These are phyloP conservation scores for Cercospora janseana DNA, from an alignment of 2,329 filamentous ascomycete species.

Conservation along the genomic window DNA sequence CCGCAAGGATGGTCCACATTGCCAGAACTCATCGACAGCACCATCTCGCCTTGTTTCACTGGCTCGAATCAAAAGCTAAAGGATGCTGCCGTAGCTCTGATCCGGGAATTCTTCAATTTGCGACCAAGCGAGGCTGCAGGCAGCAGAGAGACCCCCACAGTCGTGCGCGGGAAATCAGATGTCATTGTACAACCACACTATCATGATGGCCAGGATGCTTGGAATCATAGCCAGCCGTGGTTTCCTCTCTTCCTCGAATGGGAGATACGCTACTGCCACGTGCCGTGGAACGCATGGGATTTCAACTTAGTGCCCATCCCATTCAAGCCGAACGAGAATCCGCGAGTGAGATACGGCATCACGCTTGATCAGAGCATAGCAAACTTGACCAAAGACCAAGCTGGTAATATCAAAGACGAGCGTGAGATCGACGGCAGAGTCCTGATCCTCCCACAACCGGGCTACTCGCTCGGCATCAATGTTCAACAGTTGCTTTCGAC, in stretches of 20 bases:
- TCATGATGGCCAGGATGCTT: not conserved
- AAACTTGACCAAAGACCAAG: not conserved
- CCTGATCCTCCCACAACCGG: slow-evolving; percentile 14
- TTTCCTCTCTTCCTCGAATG: slow-evolving; percentile 17
- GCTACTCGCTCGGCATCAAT: not conserved
- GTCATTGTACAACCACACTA: not conserved
- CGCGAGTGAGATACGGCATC: not conserved
- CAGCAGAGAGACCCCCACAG: not conserved
- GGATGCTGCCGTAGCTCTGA: not conserved
- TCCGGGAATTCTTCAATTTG: slow-evolving; percentile 11
- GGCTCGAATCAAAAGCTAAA: not conserved
- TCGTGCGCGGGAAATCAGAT: not conserved
- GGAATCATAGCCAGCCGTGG: slow-evolving; percentile 6
- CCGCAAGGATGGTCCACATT: not conserved
- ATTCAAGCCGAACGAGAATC: not conserved
- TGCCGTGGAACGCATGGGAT: slow-evolving; percentile 6
- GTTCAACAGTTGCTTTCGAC: not conserved
- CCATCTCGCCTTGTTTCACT: not conserved
- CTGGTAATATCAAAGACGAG: not conserved
- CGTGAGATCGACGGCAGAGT: slow-evolving; percentile 8
- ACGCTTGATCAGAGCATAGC: not conserved
- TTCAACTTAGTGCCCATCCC: not conserved
- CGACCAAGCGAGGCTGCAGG: not conserved
- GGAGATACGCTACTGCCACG: slow-evolving; percentile 10
- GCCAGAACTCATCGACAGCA: not conserved